These are phyloP conservation scores for Botryotinia convoluta DNA, from an alignment of 2,329 filamentous ascomycete species.

Conservation along the genomic window DNA sequence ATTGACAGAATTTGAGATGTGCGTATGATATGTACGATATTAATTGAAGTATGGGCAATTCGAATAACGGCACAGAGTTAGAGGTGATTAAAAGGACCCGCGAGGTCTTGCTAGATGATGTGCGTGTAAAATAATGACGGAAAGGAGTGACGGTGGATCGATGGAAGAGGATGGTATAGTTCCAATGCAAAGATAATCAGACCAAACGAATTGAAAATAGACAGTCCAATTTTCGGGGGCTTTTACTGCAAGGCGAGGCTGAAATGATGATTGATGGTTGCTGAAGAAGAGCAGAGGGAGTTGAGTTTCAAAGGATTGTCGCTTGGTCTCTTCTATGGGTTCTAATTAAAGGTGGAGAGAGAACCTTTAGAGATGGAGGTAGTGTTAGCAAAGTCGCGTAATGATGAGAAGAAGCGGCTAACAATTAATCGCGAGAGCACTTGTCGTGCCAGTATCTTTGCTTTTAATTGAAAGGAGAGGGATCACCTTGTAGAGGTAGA, in stretches of 20 bases:
- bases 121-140: not conserved
- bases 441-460: not conserved
- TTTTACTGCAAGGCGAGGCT: conserved; percentile 12
- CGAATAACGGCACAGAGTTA: not conserved
- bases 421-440: conserved; percentile 1
- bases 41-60: not conserved
- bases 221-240: not conserved
- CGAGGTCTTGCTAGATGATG: not conserved
- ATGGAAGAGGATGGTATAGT: not conserved
- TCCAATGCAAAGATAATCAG: not conserved
- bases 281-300: not conserved
- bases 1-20: conserved; percentile 14
- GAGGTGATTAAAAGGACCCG: not conserved
- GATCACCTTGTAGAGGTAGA: not conserved
- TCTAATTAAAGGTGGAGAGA: not conserved
- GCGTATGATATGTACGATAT: not conserved
- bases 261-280: conserved; percentile 10
- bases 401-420: not conserved
- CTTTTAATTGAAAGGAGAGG: not conserved
- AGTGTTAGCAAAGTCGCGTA: not conserved
- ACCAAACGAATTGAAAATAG: not conserved
- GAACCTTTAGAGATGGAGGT: not conserved
- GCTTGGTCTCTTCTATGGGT: not conserved
- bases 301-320: not conserved
- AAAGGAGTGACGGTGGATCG: conserved; percentile 14